These are phyloP conservation scores for Pyrenophora tritici-repentis DNA, from an alignment of 2,329 filamentous ascomycete genomes.

Conservation along the genomic window DNA sequence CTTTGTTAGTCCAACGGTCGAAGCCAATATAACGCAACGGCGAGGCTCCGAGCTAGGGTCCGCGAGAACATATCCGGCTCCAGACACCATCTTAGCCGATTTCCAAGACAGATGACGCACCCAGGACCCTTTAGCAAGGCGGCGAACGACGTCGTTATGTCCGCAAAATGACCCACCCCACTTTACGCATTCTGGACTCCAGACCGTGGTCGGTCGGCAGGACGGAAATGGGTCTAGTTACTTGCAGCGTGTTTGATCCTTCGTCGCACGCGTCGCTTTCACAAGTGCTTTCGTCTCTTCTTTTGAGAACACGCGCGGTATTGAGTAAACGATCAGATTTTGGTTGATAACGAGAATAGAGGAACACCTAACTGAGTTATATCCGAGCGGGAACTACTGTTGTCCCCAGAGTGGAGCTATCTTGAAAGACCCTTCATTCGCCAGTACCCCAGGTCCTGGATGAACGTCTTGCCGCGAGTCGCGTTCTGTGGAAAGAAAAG, in stretches of 20 bases:
- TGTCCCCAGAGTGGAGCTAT: neutral
- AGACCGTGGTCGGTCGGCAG: neutral
- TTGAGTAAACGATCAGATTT: constrained; percentile 1
- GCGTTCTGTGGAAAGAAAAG: too few relatives aligned
- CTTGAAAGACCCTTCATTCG: constrained; percentile 4
- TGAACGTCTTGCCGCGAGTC: too few relatives aligned
- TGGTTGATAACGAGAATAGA: constrained; percentile 11
- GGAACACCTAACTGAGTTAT: constrained; percentile 13
- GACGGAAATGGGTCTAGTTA: too few relatives aligned
- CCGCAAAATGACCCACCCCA: constrained; percentile 7
- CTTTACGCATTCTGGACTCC: constrained; percentile 2
- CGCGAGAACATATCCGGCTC: neutral
- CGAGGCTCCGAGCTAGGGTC: neutral
- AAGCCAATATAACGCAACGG: too few relatives aligned
- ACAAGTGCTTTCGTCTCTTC: neutral
- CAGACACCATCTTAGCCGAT: constrained; percentile 1
- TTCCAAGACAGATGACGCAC: constrained; percentile 10
- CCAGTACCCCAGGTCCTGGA: neutral
- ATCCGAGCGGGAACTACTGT: constrained; percentile 15
- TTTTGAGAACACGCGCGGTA: neutral
- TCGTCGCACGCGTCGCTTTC: neutral
- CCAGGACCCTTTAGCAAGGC: neutral
- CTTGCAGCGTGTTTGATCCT: too few relatives aligned
- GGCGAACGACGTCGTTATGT: neutral
- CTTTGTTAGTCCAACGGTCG: too few relatives aligned